These are phyloP conservation scores for Musa balbisiana DNA, from an alignment of 202 grass and related monocot species.

Conservation along the genomic window DNA sequence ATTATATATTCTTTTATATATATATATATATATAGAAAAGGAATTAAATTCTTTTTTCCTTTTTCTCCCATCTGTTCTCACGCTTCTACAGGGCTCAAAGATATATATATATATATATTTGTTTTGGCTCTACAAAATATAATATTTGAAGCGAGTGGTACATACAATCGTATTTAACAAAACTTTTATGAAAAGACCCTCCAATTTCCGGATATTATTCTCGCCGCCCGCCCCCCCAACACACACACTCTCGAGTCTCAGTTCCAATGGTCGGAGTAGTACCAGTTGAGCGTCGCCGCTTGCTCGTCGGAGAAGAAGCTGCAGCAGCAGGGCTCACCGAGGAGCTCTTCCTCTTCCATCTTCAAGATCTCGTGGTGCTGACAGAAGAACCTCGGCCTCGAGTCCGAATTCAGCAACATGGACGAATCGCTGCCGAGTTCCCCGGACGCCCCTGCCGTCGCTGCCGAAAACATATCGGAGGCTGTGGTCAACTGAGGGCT, in stretches of 20 bases:
- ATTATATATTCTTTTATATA: too few relatives aligned
- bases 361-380: not conserved
- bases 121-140: not conserved
- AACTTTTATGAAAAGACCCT: not conserved
- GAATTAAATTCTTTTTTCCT: not conserved
- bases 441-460: not conserved
- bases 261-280: conserved; percentile 11
- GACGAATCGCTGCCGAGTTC: not conserved
- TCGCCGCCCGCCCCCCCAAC: not conserved
- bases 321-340: not conserved
- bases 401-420: not conserved
- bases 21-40: too few relatives aligned
- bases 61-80: not conserved
- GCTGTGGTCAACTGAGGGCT: not conserved
- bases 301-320: conserved; percentile 17
- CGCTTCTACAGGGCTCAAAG: too few relatives aligned
- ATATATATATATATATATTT: too few relatives aligned
- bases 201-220: not conserved
- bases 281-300: conserved; percentile 10
- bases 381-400: not conserved
- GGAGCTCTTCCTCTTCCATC: conserved; percentile 3
- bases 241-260: not conserved
- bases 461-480: not conserved
- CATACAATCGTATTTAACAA: not conserved
- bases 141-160: not conserved